Evolutionary conservation across 78 protist genomes (phyloP).

Genomic region (Guillardia theta): DNA sequence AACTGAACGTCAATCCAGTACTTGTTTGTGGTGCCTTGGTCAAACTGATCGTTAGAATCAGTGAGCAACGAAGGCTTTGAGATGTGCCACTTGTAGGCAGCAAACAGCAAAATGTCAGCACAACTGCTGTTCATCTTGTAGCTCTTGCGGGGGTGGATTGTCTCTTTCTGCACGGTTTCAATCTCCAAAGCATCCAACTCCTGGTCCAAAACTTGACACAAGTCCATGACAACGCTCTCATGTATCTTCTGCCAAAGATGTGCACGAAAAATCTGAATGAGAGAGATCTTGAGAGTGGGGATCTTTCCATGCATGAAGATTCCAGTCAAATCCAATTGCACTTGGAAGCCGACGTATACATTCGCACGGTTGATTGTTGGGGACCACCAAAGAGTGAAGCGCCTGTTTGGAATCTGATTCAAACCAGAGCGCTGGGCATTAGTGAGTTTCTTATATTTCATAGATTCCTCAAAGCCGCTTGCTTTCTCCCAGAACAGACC

Average conservation of each 20-base stretch:
- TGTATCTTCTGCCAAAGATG: conserved; percentile 99
- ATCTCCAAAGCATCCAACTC: conserved; percentile 95
- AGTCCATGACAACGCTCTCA: conserved; percentile 94
- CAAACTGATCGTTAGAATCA: conserved; percentile 88
- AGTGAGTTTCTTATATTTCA: conserved; percentile 99
- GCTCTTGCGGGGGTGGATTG: conserved; percentile 99
- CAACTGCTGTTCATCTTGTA: conserved; percentile 98
- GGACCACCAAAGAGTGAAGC: conserved; percentile 99
- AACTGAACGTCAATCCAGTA: conserved; percentile 99
- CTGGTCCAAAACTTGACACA: conserved; percentile 95
- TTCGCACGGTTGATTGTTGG: conserved; percentile 99
- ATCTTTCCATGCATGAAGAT: conserved; percentile 99
- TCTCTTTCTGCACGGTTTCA: conserved; percentile 98
- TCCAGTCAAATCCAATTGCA: conserved; percentile 99
- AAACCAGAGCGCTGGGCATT: conserved; percentile 99
- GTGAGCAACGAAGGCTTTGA: conserved; percentile 95
- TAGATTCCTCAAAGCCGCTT: conserved; percentile 91
- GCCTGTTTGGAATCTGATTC: conserved; percentile 99
- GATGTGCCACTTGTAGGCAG: conserved; percentile 97
- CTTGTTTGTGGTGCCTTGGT: conserved; percentile 80
- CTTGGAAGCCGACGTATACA: conserved; percentile 99
- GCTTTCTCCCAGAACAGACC: conserved; percentile 99
- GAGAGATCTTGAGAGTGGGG: conserved; percentile 98
- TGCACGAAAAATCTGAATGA: conserved; percentile 99
- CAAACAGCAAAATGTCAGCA: conserved; percentile 97